phyloP scores from a whole-genome alignment of 805 yeast genomes.

The Scheffersomyces spartinae region DNA sequence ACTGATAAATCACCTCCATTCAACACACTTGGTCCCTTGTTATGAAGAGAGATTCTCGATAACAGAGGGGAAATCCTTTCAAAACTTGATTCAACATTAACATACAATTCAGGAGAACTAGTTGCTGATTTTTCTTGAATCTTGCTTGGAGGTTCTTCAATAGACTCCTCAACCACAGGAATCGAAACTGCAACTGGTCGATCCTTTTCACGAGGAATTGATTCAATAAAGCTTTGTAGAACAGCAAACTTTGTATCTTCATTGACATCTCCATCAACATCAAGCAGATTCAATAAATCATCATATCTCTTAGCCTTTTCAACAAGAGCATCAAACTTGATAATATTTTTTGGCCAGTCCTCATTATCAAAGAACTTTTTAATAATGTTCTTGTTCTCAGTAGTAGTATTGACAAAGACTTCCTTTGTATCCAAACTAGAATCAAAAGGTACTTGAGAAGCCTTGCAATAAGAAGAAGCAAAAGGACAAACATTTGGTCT shows the following conservation, averaged over 20 bases:
- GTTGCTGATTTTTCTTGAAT: too few species aligned
- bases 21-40: too few species aligned
- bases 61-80: too few species aligned
- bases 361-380: slow-evolving; percentile 7
- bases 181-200: too few species aligned
- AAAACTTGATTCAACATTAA: too few species aligned
- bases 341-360: slow-evolving; percentile 9
- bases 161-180: too few species aligned
- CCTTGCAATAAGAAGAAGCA: neutral
- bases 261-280: slow-evolving; percentile 4
- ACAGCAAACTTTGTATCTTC: slow-evolving; percentile 13
- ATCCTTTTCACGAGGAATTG: too few species aligned
- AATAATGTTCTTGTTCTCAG: slow-evolving; percentile 7
- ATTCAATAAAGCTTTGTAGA: slow-evolving; percentile 12
- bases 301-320: slow-evolving; percentile 14
- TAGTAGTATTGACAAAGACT: too few species aligned
- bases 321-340: slow-evolving; percentile 8
- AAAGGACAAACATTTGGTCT: neutral
- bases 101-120: too few species aligned
- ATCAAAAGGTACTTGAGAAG: neutral
- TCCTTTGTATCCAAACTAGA: slow-evolving; percentile 3
- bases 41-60: too few species aligned
- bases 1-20: too few species aligned
- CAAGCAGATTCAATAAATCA: slow-evolving; percentile 9
- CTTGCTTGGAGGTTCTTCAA: too few species aligned